phyloP scores from a whole-genome alignment of 2,329 filamentous ascomycete genomes.

The Apiospora koreana region DNA sequence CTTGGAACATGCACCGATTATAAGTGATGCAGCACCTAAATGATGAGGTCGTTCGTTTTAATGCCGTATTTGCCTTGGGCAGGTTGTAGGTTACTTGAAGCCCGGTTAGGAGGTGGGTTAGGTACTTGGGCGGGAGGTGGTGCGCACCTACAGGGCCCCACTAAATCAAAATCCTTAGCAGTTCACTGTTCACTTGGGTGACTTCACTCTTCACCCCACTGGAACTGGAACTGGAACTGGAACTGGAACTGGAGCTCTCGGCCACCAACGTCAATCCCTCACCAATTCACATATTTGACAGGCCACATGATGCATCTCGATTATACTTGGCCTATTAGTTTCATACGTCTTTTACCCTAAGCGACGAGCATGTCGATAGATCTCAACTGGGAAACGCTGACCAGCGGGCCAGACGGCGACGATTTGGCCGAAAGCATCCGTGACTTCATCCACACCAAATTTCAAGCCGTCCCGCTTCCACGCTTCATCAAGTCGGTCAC shows the following conservation, averaged over 20 bases:
- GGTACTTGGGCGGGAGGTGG: too few relatives aligned
- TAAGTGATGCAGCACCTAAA: neutral
- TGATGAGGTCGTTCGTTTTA: too few relatives aligned
- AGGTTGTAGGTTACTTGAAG: too few relatives aligned
- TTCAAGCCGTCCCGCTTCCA: constrained; percentile 87
- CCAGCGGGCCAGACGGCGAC: constrained; percentile 82
- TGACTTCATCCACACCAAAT: constrained; percentile 92
- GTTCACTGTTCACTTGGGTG: too few relatives aligned
- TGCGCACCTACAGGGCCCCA: neutral
- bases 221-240: too few relatives aligned
- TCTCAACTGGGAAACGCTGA: constrained; percentile 93
- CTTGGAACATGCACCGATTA: neutral
- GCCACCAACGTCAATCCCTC: neutral
- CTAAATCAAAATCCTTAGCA: neutral
- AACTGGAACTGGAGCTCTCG: too few relatives aligned
- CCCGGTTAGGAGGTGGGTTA: too few relatives aligned
- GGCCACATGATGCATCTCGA: neutral
- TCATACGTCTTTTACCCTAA: neutral
- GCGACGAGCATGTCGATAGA: constrained; percentile 81
- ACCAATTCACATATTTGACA: neutral
- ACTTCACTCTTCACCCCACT: neutral
- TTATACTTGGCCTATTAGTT: neutral
- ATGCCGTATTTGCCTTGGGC: neutral
- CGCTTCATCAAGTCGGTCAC: constrained; percentile 96
- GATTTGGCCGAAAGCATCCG: constrained; percentile 85